These are phyloP conservation scores for Rhazya stricta DNA, from an alignment of 257 asterid genomes.

Conservation along the genomic window DNA sequence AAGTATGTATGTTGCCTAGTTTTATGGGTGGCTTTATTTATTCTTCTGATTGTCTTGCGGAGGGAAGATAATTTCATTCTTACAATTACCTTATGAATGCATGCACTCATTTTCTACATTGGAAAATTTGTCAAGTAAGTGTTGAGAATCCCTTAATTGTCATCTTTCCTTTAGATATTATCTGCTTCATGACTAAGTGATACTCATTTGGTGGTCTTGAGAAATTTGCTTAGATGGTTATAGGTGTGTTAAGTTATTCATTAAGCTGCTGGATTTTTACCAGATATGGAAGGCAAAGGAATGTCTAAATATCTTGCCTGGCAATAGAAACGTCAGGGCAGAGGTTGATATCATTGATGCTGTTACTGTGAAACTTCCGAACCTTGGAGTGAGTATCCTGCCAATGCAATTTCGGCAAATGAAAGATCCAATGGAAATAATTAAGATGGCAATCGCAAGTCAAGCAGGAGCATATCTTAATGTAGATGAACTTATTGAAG, in stretches of 20 bases:
- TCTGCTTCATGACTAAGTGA: background rate
- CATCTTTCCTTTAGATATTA: background rate
- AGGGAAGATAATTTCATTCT: background rate
- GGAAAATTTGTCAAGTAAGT: background rate
- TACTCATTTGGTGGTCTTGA: background rate
- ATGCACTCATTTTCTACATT: background rate
- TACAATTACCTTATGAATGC: background rate
- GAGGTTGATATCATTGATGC: constrained; percentile 89
- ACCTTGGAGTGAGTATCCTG: constrained; percentile 87
- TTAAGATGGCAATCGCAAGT: constrained; percentile 81
- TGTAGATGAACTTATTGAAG: constrained; percentile 88
- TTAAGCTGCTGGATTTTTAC: constrained; percentile 13
- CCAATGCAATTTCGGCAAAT: constrained; percentile 95
- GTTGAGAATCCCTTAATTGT: background rate
- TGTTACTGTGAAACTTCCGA: constrained; percentile 89
- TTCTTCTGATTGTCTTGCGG: background rate
- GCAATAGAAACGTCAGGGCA: constrained; percentile 75
- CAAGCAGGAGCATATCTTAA: constrained; percentile 83
- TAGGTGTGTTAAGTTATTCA: constrained; percentile 4
- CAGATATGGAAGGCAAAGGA: constrained; percentile 99
- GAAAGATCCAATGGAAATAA: constrained; percentile 91
- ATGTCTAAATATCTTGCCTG: constrained; percentile 78
- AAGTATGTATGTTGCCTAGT: background rate
- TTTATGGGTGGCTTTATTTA: background rate
- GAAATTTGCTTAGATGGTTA: background rate